Percentiles rank a stretch among this genome's conserved stretches.
These are phyloP conservation scores for Sporothrix brasiliensis DNA, from an alignment of 2,329 filamentous ascomycete species.

Conservation along the genomic window DNA sequence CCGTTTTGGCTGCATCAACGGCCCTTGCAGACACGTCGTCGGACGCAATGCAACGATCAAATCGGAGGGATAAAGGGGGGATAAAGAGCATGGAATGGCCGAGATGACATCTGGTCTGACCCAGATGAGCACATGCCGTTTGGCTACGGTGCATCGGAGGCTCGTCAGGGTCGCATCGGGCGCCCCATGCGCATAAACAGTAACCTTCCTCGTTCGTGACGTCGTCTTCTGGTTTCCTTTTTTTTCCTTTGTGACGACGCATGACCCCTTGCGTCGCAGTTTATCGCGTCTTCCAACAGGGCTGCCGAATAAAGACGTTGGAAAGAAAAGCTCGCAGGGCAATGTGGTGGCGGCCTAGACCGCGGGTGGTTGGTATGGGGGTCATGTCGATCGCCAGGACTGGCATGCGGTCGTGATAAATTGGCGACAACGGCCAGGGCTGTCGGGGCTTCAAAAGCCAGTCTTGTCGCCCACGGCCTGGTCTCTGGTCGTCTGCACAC, in stretches of 20 bases:
- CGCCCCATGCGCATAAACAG: too few species aligned
- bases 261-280: neutral
- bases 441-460: neutral
- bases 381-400: neutral
- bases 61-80: too few species aligned
- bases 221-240: neutral
- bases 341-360: neutral
- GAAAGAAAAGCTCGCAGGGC: neutral
- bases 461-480: neutral
- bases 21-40: neutral
- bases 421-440: neutral
- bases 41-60: neutral
- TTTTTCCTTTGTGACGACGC: neutral
- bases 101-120: too few species aligned
- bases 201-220: too few species aligned
- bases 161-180: neutral
- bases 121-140: too few species aligned
- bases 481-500: too few species aligned
- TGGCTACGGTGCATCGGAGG: neutral
- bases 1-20: neutral
- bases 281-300: too few species aligned
- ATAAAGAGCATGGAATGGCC: too few species aligned
- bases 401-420: neutral
- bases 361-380: constrained; percentile 8
- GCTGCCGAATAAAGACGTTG: neutral